Evolutionary conservation across 2,329 filamentous ascomycete species (phyloP), one percentile per base, ranked within the genome.

Genomic region (Xylariaceae sp.): DNA sequence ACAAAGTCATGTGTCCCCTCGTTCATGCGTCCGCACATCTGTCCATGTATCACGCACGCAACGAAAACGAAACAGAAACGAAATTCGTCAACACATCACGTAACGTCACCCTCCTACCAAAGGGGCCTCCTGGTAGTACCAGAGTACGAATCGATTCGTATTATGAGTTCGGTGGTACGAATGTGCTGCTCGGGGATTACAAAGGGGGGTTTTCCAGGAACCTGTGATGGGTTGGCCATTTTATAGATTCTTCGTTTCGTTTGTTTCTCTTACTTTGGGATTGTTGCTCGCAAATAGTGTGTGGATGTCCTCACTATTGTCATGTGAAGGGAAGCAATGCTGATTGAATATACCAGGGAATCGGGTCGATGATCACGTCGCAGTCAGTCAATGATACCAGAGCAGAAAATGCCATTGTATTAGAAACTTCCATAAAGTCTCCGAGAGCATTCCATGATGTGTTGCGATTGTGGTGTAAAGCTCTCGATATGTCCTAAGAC

Each of bases 101-200:
- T 30, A 30, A 30, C 23, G 2, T 18, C 17, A 18, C 17, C 17
- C 17, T 18, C 17, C 17, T 18, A 18, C 17, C 17, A 18, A 30
- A 30, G 23, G 23, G 23, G 23, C 23, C 23, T 30, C 23, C 23
- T 4, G 23, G 23, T 30, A 30, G 37, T 13, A 42, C 37, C 37
- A 42, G 37, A 42, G 5, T 30, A 30, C 23, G 23, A 30, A 4
- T 30, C 23, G 4, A 30, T 30, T 30, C 23, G 23, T 30, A 30
- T 30, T 30, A 30, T 5, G 23, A 30, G 23, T 30, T 30, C 23
- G 1, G 23, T 30, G 1, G 5, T 4, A 30, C 23, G 23, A 30
- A 30, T 30, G 5, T 30, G 23, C 30, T 2, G n/a, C 54, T 62
- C 60, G 54, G 57, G 51, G 57, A 58, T 51, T 55, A 62, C 57